These are phyloP conservation scores for Chlorencoelia australis DNA, from an alignment of 2,329 filamentous ascomycete genomes.

Conservation along the genomic window DNA sequence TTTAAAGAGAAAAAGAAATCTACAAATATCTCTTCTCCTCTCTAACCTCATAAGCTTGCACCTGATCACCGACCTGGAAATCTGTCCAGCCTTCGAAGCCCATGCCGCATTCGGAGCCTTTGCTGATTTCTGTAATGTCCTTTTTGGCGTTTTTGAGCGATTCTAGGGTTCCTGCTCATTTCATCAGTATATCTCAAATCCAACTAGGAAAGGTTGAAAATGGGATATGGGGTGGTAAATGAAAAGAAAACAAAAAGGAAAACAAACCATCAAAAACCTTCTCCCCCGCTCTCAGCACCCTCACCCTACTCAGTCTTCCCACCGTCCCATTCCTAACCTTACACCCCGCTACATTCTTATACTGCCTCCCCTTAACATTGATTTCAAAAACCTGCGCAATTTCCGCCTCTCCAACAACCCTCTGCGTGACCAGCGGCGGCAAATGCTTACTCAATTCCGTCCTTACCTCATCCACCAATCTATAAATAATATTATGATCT, in stretches of 20 bases:
- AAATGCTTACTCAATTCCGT: slow-evolving; percentile 59
- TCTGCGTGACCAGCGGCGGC: slow-evolving; percentile 52
- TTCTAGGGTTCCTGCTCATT: slow-evolving; percentile 55
- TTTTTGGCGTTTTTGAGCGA: slow-evolving; percentile 90
- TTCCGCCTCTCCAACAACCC: slow-evolving; percentile 80
- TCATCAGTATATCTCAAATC: background rate
- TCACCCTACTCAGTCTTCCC: slow-evolving; percentile 51
- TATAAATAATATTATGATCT: slow-evolving; percentile 80
- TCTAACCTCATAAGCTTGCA: slow-evolving; percentile 80
- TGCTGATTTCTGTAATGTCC: slow-evolving; percentile 79
- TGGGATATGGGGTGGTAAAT: background rate
- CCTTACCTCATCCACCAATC: slow-evolving; percentile 63
- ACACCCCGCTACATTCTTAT: slow-evolving; percentile 73
- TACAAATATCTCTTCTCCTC: slow-evolving; percentile 48
- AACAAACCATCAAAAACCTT: slow-evolving; percentile 72
- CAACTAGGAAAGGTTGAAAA: background rate
- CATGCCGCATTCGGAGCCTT: slow-evolving; percentile 89
- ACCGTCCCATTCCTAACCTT: slow-evolving; percentile 76
- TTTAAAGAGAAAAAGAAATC: too few relatives aligned
- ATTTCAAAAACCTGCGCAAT: slow-evolving; percentile 77
- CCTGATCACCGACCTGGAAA: slow-evolving; percentile 69
- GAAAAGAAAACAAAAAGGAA: slow-evolving; percentile 15
- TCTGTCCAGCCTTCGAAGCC: slow-evolving; percentile 71
- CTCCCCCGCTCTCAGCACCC: slow-evolving; percentile 61
- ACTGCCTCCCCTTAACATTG: slow-evolving; percentile 60